These are phyloP conservation scores for Tarenaya hassleriana DNA, from an alignment of 345 rosid genomes.

Conservation along the genomic window DNA sequence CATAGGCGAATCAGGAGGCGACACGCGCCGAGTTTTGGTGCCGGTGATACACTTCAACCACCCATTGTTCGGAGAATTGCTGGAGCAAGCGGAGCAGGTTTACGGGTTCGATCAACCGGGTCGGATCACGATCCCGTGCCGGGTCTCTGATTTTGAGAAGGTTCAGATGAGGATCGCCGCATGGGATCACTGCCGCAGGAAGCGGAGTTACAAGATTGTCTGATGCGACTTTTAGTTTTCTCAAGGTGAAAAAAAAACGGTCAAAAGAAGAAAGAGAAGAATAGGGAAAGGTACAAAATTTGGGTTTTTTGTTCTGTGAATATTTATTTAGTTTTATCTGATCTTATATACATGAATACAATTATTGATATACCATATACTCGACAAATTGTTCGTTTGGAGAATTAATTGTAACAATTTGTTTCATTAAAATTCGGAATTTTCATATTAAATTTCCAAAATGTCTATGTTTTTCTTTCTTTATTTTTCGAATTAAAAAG, in stretches of 20 bases:
- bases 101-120: constrained; percentile 72
- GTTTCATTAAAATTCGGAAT: neutral
- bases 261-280: neutral
- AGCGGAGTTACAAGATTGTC: constrained; percentile 17
- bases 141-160: constrained; percentile 69
- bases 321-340: neutral
- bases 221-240: neutral
- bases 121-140: constrained; percentile 71
- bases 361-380: neutral
- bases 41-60: constrained; percentile 82
- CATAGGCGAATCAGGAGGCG: constrained; percentile 51
- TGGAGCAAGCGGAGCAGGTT: constrained; percentile 66
- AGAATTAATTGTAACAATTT: neutral
- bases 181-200: constrained; percentile 39
- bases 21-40: constrained; percentile 45
- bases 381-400: too few species aligned
- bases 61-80: constrained; percentile 67
- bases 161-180: constrained; percentile 66
- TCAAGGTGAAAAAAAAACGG: neutral
- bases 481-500: too few species aligned
- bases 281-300: neutral
- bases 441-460: neutral
- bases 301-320: constrained; percentile 9
- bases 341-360: constrained; percentile 3
- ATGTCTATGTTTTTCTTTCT: neutral